Evolutionary conservation across 2,329 filamentous ascomycete genomes (phyloP).

Genomic region (Rutstroemia sp.): DNA sequence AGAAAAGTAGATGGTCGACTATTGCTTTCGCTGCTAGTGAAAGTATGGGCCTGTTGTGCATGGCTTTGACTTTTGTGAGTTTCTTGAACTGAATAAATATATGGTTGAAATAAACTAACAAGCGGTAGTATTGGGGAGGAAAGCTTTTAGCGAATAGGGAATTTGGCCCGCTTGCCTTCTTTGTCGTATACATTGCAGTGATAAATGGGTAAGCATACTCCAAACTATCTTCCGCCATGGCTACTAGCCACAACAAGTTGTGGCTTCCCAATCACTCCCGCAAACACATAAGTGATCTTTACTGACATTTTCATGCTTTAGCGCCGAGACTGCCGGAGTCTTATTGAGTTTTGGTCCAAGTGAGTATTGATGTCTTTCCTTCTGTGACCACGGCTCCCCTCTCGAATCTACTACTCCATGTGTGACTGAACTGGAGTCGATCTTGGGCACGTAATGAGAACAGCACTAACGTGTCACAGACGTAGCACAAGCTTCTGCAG

Average conservation of each 20-base stretch:
- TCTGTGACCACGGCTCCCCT: background rate
- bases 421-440: no score
- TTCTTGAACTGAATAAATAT: constrained; percentile 1
- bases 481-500: constrained; percentile 49
- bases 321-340: constrained; percentile 43
- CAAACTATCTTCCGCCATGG: no score
- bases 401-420: no score
- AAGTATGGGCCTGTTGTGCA: constrained; percentile 47
- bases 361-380: constrained; percentile 7
- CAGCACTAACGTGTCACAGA: constrained; percentile 26
- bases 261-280: no score
- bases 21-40: constrained; percentile 47
- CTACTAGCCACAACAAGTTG: no score
- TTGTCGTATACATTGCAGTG: constrained; percentile 46
- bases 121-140: constrained; percentile 35
- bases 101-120: background rate
- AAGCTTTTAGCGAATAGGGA: constrained; percentile 25
- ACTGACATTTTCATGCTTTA: no score
- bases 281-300: no score
- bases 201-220: constrained; percentile 33
- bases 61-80: constrained; percentile 53
- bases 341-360: constrained; percentile 44
- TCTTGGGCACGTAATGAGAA: no score
- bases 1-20: constrained; percentile 40
- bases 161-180: constrained; percentile 40